phyloP scores from a whole-genome alignment of 169 alveolate genomes.

The Cryptosporidium ubiquitum region DNA sequence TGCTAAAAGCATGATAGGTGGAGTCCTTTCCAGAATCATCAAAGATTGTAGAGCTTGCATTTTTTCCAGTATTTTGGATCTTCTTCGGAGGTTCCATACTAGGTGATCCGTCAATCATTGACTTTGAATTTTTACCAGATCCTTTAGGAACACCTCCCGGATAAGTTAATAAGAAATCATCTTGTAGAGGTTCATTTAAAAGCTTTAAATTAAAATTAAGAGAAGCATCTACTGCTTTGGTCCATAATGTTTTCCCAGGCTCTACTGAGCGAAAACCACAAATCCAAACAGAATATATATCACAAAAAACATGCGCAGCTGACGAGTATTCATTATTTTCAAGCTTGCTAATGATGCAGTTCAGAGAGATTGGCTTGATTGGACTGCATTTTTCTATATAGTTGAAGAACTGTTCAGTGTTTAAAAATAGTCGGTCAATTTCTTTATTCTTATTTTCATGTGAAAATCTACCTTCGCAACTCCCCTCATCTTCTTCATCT shows the following conservation, averaged over 20 bases:
- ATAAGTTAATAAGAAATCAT: conserved; percentile 31
- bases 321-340: conserved; percentile 54
- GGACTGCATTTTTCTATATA: conserved; percentile 45
- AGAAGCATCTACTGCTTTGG: conserved; percentile 54
- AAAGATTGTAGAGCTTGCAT: neutral
- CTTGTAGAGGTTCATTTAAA: conserved; percentile 55
- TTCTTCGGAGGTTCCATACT: conserved; percentile 43
- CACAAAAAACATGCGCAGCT: conserved; percentile 60
- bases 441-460: conserved; percentile 12
- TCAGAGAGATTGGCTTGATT: conserved; percentile 34
- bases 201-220: conserved; percentile 52
- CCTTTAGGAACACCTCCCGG: conserved; percentile 18
- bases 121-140: neutral
- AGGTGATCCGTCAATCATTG: neutral
- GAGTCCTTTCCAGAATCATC: conserved; percentile 19
- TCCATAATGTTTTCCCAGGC: conserved; percentile 54
- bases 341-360: conserved; percentile 21
- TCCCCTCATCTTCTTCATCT: neutral
- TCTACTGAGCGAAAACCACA: conserved; percentile 51
- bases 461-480: neutral
- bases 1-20: neutral
- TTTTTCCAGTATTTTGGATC: conserved; percentile 9
- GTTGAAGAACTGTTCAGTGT: conserved; percentile 5
- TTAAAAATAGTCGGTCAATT: conserved; percentile 29
- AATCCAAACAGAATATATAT: conserved; percentile 67